Base-by-base conservation (phyloP, 192 early-diverging fungal genomes). In the Coemansia sp. region DNA sequence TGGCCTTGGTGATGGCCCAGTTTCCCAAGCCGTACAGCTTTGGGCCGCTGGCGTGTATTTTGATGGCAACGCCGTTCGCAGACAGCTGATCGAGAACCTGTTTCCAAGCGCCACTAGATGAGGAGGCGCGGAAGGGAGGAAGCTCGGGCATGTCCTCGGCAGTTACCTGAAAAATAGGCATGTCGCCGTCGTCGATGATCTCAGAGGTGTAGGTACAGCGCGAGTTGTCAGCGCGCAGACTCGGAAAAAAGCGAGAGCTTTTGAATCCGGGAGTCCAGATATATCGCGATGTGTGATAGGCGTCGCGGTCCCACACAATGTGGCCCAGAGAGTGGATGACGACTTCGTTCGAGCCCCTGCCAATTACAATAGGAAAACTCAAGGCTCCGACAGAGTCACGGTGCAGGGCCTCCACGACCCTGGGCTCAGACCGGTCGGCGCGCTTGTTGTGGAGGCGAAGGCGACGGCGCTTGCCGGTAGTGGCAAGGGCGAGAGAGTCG, bases 91-190 rank as follows among this genome's bases (percentile, higher is more conserved):
- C 84, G 29, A 86, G 56, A 13, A 85, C 77, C 53, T 82, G 67
- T 56, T 85, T 84, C 86, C 86, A 88, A 33, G 80, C 86, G 9
- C 86, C 86, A 65, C 82, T 86, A 3, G 85, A 82, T 7, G 86
- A 86, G n/a, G 60, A 70, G 14, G 83, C 82, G 18, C 61, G 53
- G 48, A 86, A 88, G 0, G 79, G 72, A 36, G 59, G 58, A n/a
- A n/a, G n/a, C 5, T 76, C 80, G 4, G 85, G 83, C 76, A 82
- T 80, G 33, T 88, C 86, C 33, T 80, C 81, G 3, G 84, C 68
- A 6, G 85, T 85, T 47, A 88, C 84, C 67, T 85, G 83, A 65
- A 88, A 88, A 59, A 84, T 55, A 11, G 75, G 75, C 26, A 39
- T 29, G 2, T 83, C 81, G 23, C 82, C 83, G 45, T 83, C 86